These are phyloP conservation scores for Corymbia maculata DNA, from an alignment of 345 rosid species.

Conservation along the genomic window DNA sequence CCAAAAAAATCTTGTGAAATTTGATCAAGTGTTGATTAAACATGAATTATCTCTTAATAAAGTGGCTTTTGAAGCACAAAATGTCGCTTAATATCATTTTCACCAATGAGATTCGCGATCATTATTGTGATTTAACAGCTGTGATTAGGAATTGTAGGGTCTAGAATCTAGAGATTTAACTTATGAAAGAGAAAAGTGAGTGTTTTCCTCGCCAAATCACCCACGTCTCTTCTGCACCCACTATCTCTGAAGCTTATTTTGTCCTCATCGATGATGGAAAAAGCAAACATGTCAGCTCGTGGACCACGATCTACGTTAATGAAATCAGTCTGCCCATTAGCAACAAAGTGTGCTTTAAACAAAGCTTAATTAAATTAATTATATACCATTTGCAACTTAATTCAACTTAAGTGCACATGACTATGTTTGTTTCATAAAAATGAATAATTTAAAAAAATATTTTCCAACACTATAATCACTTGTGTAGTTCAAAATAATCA, in stretches of 20 bases:
- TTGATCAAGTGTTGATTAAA: rapidly evolving
- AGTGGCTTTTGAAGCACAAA: not conserved
- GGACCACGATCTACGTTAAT: not conserved
- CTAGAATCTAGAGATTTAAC: not conserved
- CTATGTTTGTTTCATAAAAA: no score
- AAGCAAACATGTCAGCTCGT: not conserved
- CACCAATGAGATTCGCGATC: not conserved
- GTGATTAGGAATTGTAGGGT: not conserved
- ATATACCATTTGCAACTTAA: not conserved
- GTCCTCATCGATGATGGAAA: not conserved
- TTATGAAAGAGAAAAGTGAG: not conserved
- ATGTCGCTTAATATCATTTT: not conserved
- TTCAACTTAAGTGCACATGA: not conserved
- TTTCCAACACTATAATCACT: rapidly evolving
- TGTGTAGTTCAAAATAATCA: rapidly evolving
- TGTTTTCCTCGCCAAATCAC: not conserved
- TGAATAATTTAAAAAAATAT: rapidly evolving
- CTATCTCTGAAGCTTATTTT: not conserved
- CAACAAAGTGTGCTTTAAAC: no score
- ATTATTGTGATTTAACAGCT: not conserved
- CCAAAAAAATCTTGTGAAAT: not conserved
- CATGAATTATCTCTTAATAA: not conserved
- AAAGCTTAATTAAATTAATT: no score
- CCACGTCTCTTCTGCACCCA: not conserved
- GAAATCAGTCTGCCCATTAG: not conserved